Evolutionary conservation across 2,329 filamentous ascomycete genomes (phyloP).

Genomic region (Ophiocordyceps camponoti-floridani): DNA sequence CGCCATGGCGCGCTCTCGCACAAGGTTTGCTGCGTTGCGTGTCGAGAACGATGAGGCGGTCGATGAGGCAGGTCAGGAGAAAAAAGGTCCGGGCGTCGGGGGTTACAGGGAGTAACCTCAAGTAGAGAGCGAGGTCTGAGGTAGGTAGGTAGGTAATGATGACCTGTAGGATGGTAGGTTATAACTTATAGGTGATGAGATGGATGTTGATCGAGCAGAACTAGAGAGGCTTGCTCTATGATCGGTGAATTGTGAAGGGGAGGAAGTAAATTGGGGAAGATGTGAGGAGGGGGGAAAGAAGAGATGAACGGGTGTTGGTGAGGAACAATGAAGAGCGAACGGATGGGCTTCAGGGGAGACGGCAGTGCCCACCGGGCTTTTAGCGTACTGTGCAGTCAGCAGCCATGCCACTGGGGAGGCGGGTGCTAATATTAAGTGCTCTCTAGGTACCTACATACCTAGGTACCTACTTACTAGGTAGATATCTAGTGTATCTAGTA

Average conservation of each 20-base stretch:
- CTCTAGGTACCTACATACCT: no score
- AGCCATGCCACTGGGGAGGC: background rate
- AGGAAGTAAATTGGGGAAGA: background rate
- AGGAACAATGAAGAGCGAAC: background rate
- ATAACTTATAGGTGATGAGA: background rate
- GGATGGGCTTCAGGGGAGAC: background rate
- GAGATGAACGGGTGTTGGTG: background rate
- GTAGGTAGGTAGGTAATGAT: background rate
- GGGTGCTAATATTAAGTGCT: no score
- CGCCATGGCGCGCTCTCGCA: conserved; percentile 22
- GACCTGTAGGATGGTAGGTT: no score
- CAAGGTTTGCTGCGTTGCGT: background rate
- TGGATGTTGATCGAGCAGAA: background rate
- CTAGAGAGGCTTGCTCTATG: background rate
- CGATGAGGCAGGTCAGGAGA: background rate
- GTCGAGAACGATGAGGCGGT: background rate
- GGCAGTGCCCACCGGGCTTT: background rate
- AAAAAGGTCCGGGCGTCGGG: background rate
- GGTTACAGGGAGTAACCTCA: background rate
- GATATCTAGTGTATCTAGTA: no score
- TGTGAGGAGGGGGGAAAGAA: background rate
- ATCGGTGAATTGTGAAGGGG: background rate
- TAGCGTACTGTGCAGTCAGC: background rate
- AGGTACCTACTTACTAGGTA: no score
- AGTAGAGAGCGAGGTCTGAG: no score